Conservation (phyloP, 768 basidiomycete species). For the Mycena amicta region DNA sequence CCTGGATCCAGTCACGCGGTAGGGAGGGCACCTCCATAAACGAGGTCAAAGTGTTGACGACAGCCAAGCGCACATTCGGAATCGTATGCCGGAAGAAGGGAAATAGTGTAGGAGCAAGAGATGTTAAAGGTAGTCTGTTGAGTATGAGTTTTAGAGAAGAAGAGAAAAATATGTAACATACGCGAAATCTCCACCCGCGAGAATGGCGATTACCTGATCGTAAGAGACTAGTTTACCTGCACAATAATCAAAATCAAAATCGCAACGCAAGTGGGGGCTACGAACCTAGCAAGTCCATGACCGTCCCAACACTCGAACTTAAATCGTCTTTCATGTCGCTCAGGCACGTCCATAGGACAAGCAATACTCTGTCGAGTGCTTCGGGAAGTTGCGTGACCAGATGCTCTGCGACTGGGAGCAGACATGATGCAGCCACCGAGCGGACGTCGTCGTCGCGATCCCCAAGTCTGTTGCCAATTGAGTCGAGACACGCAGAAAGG, state of each 20-base stretch:
- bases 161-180: slow-evolving; percentile 42
- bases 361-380: slow-evolving; percentile 71
- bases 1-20: slow-evolving; percentile 78
- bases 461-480: slow-evolving; percentile 59
- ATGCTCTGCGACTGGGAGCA: slow-evolving; percentile 83
- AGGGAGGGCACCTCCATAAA: slow-evolving; percentile 82
- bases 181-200: slow-evolving; percentile 72
- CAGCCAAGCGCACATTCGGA: slow-evolving; percentile 86
- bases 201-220: slow-evolving; percentile 72
- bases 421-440: slow-evolving; percentile 89
- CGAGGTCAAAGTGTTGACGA: slow-evolving; percentile 84
- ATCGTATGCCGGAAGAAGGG: slow-evolving; percentile 99
- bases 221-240: slow-evolving; percentile 83
- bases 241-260: not conserved
- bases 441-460: slow-evolving; percentile 97
- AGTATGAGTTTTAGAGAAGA: slow-evolving; percentile 5
- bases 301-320: slow-evolving; percentile 92
- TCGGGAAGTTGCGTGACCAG: slow-evolving; percentile 77
- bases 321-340: slow-evolving; percentile 95
- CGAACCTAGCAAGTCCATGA: slow-evolving; percentile 99
- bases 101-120: slow-evolving; percentile 84
- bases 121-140: slow-evolving; percentile 76
- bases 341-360: slow-evolving; percentile 89
- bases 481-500: slow-evolving; percentile 1
- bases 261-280: slow-evolving; percentile 38